Base-by-base conservation (phyloP, 2,329 filamentous ascomycete species). In the Fusarium citri region DNA sequence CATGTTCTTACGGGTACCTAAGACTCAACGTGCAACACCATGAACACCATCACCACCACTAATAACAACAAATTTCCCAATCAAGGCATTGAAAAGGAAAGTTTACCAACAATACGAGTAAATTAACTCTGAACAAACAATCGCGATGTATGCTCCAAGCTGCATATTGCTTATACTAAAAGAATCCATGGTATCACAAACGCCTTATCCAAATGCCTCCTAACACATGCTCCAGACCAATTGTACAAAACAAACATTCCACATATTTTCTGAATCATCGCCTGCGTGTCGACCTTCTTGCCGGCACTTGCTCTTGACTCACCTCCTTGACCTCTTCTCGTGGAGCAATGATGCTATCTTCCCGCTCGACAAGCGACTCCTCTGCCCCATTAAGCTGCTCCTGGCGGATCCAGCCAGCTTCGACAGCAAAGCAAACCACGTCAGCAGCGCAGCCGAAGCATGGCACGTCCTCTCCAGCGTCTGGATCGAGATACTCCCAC, bases 391-490 rank as follows among this genome's bases (percentile, higher is more conserved):
- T 76, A 42, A 89, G 74, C 76, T 89, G 87, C 20, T 82, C 82
- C 70, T 86, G 82, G 2, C 80, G 81, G 46, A 89, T 78, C 87
- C 87, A 89, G 8, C 86, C 87, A 2, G 85, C 81, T 76, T 89
- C 87, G 14, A 88, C 80, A 6, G 86, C 86, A 72, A 88, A 89
- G 51, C 83, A 79, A 31, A 89, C 85, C 20, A 89, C 81, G 64
- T 89, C 87, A 15, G 82, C 86, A 3, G 87, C 87, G 49, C 84
- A 84, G 4, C 82, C 82, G 70, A 89, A 89, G 31, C 83, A 84
- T 10, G 86, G 82, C 6, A 86, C 76, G 14, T 76, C 76, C 8
- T 81, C 78, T 23, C 80, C 80, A 3, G 86, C 86, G 2, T 84
- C 82, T 0, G 86, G 85, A 71, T 88, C 79, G 30, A 90, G 74